Evolutionary conservation across 177 flowering plant genomes (phyloP).

Genomic region (Vitis hybrid): DNA sequence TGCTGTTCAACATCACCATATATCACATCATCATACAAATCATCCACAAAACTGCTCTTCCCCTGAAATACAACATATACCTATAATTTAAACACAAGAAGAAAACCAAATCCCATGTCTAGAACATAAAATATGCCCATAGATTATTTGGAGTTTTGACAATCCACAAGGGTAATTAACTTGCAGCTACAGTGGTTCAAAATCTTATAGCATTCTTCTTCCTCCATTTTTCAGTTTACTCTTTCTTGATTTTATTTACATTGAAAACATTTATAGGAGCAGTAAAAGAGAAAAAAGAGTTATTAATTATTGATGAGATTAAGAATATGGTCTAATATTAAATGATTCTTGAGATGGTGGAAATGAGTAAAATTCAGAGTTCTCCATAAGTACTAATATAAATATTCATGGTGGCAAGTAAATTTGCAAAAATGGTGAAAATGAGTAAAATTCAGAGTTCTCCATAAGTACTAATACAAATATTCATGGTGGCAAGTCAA

Average conservation of each 20-base stretch:
- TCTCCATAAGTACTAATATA: too few relatives aligned
- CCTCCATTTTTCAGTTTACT: background rate
- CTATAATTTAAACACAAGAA: background rate
- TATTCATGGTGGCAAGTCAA: too few relatives aligned
- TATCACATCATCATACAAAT: slow-evolving; percentile 27
- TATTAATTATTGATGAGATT: too few relatives aligned
- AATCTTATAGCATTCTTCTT: background rate
- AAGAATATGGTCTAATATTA: too few relatives aligned
- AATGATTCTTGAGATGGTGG: too few relatives aligned
- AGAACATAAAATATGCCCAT: background rate
- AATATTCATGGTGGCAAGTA: too few relatives aligned
- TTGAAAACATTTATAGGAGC: background rate
- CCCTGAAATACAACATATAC: slow-evolving; percentile 28
- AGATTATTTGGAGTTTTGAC: background rate
- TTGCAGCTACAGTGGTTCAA: background rate
- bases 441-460: too few relatives aligned
- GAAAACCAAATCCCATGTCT: background rate
- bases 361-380: too few relatives aligned
- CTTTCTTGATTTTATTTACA: background rate
- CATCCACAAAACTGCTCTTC: slow-evolving; percentile 15
- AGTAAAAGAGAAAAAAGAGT: too few relatives aligned
- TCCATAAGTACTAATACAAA: too few relatives aligned
- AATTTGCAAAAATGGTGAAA: too few relatives aligned
- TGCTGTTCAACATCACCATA: slow-evolving; percentile 10
- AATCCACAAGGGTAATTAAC: background rate